These are phyloP conservation scores for Ophiostoma sp. DNA, from an alignment of 2,329 filamentous ascomycete genomes.

Conservation along the genomic window DNA sequence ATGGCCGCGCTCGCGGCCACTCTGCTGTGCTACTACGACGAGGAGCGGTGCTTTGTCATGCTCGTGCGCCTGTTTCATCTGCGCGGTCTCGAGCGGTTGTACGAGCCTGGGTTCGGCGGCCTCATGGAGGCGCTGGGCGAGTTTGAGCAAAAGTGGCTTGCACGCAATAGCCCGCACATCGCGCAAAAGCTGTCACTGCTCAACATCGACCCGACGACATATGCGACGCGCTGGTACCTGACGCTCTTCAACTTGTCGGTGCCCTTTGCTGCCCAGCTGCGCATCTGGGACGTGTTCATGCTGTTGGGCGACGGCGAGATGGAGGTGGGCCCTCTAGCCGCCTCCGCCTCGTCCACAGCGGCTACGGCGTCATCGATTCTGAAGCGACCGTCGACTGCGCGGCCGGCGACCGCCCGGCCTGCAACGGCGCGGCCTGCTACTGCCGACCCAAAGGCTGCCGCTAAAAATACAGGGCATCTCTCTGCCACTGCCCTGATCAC, in stretches of 20 bases:
- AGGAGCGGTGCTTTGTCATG: constrained; percentile 93
- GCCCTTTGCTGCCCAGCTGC: constrained; percentile 86
- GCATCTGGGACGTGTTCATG: constrained; percentile 98
- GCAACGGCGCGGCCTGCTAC: not conserved
- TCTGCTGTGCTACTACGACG: constrained; percentile 91
- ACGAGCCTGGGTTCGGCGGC: constrained; percentile 76
- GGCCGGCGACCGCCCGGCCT: not conserved
- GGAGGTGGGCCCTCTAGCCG: not conserved
- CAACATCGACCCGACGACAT: constrained; percentile 80
- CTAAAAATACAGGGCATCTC: not conserved
- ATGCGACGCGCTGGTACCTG: constrained; percentile 94
- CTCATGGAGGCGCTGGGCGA: constrained; percentile 80
- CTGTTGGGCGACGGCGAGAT: constrained; percentile 63
- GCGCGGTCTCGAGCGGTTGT: constrained; percentile 78
- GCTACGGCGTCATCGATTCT: not conserved
- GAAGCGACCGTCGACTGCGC: constrained; percentile 9
- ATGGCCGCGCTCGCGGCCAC: constrained; percentile 95
- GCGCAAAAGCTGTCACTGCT: constrained; percentile 72
- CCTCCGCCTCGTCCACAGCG: not conserved
- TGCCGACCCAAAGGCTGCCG: not conserved
- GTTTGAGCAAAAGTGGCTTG: constrained; percentile 80
- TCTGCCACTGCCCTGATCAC: constrained; percentile 23
- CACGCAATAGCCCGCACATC: constrained; percentile 60
- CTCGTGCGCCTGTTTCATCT: constrained; percentile 89
- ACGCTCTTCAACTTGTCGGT: constrained; percentile 97